Conservation (phyloP, 78 protist species). For the Cyanophora paradoxa region DNA sequence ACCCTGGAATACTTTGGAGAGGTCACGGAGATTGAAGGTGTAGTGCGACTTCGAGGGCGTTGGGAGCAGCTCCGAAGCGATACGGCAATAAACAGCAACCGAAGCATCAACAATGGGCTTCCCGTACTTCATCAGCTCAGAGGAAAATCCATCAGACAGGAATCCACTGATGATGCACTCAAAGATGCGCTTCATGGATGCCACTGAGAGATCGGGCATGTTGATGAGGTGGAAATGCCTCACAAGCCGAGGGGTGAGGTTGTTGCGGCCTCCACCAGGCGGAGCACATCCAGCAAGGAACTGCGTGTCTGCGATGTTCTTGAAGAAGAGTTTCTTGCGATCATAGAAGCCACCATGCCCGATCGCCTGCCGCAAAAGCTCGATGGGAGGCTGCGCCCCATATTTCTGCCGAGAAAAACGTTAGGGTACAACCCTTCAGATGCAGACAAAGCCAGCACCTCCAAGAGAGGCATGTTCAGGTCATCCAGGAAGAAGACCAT, state of each 20-base stretch:
- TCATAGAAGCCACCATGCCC: conserved; percentile 68
- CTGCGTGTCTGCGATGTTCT: conserved; percentile 20
- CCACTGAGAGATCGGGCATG: conserved; percentile 31
- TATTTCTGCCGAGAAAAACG: conserved; percentile 3
- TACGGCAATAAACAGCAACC: conserved; percentile 39
- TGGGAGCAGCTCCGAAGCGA: conserved; percentile 47
- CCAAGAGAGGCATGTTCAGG: conserved; percentile 68
- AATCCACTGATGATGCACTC: conserved; percentile 53
- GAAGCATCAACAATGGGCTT: conserved; percentile 42
- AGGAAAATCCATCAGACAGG: conserved; percentile 2
- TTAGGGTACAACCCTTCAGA: conserved; percentile 1
- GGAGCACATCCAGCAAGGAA: conserved; percentile 68
- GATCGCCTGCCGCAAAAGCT: conserved; percentile 66
- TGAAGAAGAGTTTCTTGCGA: conserved; percentile 59
- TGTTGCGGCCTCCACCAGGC: conserved; percentile 76
- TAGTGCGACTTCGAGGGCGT: conserved; percentile 77
- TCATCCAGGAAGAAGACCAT: conserved; percentile 67
- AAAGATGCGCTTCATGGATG: conserved; percentile 54
- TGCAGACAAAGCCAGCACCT: neutral
- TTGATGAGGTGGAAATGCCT: conserved; percentile 52
- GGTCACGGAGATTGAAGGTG: conserved; percentile 82
- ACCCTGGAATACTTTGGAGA: conserved; percentile 53
- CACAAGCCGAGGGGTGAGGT: conserved; percentile 53
- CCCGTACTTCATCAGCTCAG: conserved; percentile 1
- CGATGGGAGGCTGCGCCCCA: conserved; percentile 84